Conservation (phyloP, 2,329 filamentous ascomycete genomes). For the Claviceps spartinae region DNA sequence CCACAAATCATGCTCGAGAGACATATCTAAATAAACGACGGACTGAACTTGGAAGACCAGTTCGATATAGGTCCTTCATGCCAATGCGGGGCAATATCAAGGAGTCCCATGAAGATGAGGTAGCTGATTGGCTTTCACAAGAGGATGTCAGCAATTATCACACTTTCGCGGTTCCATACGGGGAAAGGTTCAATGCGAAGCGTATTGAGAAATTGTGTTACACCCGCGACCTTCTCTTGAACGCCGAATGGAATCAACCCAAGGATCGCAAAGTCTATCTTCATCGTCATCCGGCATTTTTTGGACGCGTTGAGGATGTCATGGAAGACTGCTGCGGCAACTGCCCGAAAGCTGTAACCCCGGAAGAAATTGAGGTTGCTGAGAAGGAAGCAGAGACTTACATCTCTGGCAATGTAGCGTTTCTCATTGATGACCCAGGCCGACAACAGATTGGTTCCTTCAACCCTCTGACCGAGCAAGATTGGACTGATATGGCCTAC, state of each 20-base stretch:
- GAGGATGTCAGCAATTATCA: constrained; percentile 70
- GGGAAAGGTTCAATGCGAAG: constrained; percentile 45
- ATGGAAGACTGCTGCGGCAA: constrained; percentile 70
- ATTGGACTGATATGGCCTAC: constrained; percentile 89
- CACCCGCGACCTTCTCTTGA: constrained; percentile 67
- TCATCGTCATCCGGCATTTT: constrained; percentile 77
- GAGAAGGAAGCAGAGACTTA: constrained; percentile 64
- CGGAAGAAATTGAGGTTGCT: constrained; percentile 57
- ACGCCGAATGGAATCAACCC: constrained; percentile 73
- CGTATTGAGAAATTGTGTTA: constrained; percentile 74
- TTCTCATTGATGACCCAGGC: constrained; percentile 71
- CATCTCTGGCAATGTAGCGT: constrained; percentile 58
- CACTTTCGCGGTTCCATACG: constrained; percentile 60
- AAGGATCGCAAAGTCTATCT: constrained; percentile 64
- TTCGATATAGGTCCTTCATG: constrained; percentile 14
- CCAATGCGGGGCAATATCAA: constrained; percentile 60
- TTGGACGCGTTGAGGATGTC: constrained; percentile 61
- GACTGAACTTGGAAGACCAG: constrained; percentile 56
- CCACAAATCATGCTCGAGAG: constrained; percentile 54
- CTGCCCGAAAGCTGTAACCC: constrained; percentile 56
- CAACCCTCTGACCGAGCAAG: constrained; percentile 66
- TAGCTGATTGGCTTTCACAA: constrained; percentile 69
- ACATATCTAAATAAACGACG: constrained; percentile 57
- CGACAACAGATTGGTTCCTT: constrained; percentile 60
- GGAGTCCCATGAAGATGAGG: constrained; percentile 61